Evolutionary conservation across 2,329 filamentous ascomycete genomes (phyloP).

Genomic region (Pyrenophora tritici-repentis): DNA sequence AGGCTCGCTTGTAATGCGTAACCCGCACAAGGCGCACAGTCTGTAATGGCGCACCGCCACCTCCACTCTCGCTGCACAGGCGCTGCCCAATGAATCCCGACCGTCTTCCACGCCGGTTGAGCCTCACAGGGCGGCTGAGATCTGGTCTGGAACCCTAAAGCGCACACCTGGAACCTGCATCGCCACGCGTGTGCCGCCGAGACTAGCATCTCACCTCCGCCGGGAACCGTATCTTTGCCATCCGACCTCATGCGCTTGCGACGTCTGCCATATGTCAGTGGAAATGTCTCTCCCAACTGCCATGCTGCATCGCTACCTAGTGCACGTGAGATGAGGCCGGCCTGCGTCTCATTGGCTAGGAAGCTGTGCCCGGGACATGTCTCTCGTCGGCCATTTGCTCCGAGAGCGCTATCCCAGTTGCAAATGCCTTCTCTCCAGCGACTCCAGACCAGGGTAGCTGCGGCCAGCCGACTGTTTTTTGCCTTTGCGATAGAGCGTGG

Average conservation of each 20-base stretch:
- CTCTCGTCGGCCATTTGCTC: slow-evolving; percentile 13
- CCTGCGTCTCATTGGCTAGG: slow-evolving; percentile 14
- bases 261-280: not conserved
- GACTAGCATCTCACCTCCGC: slow-evolving; percentile 5
- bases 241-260: not conserved
- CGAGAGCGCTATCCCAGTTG: slow-evolving; percentile 11
- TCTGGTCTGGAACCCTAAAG: slow-evolving; percentile 3
- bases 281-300: not conserved
- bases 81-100: slow-evolving; percentile 1
- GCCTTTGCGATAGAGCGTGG: slow-evolving; percentile 1
- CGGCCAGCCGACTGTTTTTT: not conserved
- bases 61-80: not conserved
- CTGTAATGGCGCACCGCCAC: too few relatives aligned
- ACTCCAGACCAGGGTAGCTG: not conserved
- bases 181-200: slow-evolving; percentile 9
- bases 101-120: not conserved
- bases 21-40: too few relatives aligned
- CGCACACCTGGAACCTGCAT: not conserved
- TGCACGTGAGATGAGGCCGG: slow-evolving; percentile 12
- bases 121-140: not conserved
- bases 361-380: slow-evolving; percentile 9
- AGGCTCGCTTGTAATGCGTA: not conserved
- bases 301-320: not conserved
- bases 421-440: slow-evolving; percentile 7
- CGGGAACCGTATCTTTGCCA: not conserved